phyloP scores from a whole-genome alignment of 2,329 filamentous ascomycete species.

The Fonsecaea erecta region DNA sequence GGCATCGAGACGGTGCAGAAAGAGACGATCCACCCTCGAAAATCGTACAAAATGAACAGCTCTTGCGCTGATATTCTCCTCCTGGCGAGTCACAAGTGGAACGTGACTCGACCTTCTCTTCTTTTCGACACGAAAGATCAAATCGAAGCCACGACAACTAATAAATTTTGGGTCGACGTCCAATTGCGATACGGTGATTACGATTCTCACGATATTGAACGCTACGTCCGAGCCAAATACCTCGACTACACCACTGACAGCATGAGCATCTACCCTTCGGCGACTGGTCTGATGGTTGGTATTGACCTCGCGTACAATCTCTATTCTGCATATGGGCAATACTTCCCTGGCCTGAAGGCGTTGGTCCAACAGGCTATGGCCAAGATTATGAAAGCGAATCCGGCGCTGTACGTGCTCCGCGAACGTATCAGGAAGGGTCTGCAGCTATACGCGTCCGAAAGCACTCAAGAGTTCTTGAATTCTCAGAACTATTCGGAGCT shows the following conservation, averaged over 20 bases:
- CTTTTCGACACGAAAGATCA: constrained; percentile 96
- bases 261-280: constrained; percentile 97
- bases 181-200: constrained; percentile 97
- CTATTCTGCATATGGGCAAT: constrained; percentile 97
- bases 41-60: constrained; percentile 99
- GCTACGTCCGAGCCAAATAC: constrained; percentile 97
- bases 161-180: constrained; percentile 99
- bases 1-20: constrained; percentile 98
- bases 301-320: constrained; percentile 98
- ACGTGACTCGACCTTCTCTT: constrained; percentile 89
- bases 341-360: constrained; percentile 96
- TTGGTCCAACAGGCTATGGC: constrained; percentile 98
- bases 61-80: constrained; percentile 96
- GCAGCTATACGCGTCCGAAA: constrained; percentile 96
- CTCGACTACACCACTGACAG: constrained; percentile 98
- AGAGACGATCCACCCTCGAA: constrained; percentile 97
- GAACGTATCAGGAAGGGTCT: constrained; percentile 98
- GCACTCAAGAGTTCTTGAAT: constrained; percentile 98
- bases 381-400: constrained; percentile 99
- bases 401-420: constrained; percentile 90
- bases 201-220: constrained; percentile 97
- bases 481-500: constrained; percentile 99
- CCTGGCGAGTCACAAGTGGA: constrained; percentile 99
- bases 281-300: constrained; percentile 95
- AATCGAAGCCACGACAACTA: constrained; percentile 90